Conservation (phyloP, 129 eudicot species). For the Calendula officinalis region DNA sequence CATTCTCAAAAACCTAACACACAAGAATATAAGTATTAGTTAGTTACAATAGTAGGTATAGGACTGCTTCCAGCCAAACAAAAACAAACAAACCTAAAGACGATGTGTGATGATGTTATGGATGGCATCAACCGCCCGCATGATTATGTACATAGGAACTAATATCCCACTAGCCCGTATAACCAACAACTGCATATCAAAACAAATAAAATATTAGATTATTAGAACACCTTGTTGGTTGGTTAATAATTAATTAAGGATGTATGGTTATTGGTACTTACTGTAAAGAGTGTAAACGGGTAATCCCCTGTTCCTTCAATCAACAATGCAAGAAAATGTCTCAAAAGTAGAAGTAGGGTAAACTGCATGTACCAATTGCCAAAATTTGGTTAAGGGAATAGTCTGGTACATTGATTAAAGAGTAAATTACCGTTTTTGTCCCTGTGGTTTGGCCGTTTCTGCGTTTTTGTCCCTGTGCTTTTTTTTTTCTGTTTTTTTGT, state of each 20-base stretch:
- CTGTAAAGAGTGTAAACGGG: constrained; percentile 58
- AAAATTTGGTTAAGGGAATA: too few species aligned
- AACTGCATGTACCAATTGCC: constrained; percentile 51
- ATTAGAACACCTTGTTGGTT: neutral
- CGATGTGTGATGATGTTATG: constrained; percentile 42
- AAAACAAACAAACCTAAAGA: constrained; percentile 14
- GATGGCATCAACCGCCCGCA: constrained; percentile 42
- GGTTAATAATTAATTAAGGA: neutral
- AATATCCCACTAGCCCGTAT: constrained; percentile 49
- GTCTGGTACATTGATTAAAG: too few species aligned
- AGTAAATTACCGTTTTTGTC: too few species aligned
- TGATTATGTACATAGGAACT: constrained; percentile 61
- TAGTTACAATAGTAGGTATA: too few species aligned
- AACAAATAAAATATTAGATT: too few species aligned
- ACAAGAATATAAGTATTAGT: constrained; percentile 5
- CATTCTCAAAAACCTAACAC: constrained; percentile 22
- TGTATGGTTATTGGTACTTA: constrained; percentile 30
- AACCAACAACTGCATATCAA: constrained; percentile 41
- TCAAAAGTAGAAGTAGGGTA: constrained; percentile 48
- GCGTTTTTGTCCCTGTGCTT: too few species aligned
- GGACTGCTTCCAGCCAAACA: too few species aligned
- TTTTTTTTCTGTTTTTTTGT: too few species aligned
- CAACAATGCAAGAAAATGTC: constrained; percentile 47
- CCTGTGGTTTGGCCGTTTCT: too few species aligned
- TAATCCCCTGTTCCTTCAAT: constrained; percentile 38